These are phyloP conservation scores for Termitomyces titanicus DNA, from an alignment of 768 basidiomycete genomes.

Conservation along the genomic window DNA sequence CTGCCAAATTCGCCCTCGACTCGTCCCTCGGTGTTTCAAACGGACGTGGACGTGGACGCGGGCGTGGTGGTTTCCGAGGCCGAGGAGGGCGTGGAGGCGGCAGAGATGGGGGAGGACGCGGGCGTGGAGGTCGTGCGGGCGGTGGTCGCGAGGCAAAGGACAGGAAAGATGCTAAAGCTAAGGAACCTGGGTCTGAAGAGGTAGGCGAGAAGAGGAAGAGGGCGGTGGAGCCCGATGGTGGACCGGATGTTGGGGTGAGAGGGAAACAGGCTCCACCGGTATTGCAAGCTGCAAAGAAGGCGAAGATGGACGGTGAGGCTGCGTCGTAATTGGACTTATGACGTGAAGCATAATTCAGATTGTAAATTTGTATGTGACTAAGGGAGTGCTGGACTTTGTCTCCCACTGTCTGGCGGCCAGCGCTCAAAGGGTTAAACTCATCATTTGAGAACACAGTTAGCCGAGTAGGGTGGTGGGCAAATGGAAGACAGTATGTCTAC, in stretches of 20 bases:
- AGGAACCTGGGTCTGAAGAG: conserved; percentile 38
- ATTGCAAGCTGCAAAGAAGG: conserved; percentile 39
- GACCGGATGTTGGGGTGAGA: conserved; percentile 61
- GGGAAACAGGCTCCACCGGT: conserved; percentile 58
- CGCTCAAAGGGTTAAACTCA: too few relatives aligned
- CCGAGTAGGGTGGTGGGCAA: too few relatives aligned
- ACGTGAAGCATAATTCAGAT: too few relatives aligned
- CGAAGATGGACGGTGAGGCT: conserved; percentile 34
- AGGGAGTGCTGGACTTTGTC: too few relatives aligned
- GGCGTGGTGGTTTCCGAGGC: conserved; percentile 25
- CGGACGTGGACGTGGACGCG: conserved; percentile 22
- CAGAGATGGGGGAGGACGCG: conserved; percentile 41
- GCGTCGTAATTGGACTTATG: conserved; percentile 11
- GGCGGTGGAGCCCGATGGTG: conserved; percentile 75
- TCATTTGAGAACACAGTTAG: too few relatives aligned
- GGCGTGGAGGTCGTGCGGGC: conserved; percentile 34
- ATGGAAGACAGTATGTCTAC: too few relatives aligned
- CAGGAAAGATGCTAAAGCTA: conserved; percentile 28
- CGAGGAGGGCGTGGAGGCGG: conserved; percentile 40
- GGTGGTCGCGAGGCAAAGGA: conserved; percentile 40
- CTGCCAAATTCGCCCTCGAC: conserved; percentile 49
- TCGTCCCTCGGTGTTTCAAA: conserved; percentile 13
- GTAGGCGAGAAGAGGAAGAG: conserved; percentile 76
- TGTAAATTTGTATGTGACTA: too few relatives aligned
- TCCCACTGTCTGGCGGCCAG: too few relatives aligned